A percentile compares a stretch with the other conserved stretches of the same genome.
These are phyloP conservation scores for Penicillium fuscoglaucum DNA, from an alignment of 2,329 filamentous ascomycete species.

Conservation along the genomic window DNA sequence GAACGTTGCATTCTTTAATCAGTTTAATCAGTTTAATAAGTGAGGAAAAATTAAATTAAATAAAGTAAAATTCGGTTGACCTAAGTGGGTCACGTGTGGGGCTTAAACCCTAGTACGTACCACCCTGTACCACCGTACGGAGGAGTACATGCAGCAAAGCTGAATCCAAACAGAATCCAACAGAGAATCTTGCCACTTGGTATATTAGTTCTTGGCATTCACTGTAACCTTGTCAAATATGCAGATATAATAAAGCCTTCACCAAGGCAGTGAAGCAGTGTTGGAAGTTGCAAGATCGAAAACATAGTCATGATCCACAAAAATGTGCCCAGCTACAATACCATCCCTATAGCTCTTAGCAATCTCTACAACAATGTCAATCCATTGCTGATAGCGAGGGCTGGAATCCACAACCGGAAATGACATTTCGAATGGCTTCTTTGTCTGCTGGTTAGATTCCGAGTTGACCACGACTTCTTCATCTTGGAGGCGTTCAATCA, in stretches of 20 bases:
- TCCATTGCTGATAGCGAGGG: background rate
- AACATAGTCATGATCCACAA: background rate
- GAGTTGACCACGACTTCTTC: too few species aligned
- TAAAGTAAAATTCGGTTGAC: background rate
- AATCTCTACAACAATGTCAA: background rate
- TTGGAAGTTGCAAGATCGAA: background rate
- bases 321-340: background rate
- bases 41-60: background rate
- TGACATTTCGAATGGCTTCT: too few species aligned
- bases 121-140: background rate
- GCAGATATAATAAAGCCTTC: background rate
- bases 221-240: background rate
- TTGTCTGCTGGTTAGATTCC: too few species aligned
- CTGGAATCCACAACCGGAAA: background rate
- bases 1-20: background rate
- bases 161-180: too few species aligned
- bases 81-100: background rate
- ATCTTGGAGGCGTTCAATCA: too few species aligned
- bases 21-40: background rate
- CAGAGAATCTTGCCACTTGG: background rate
- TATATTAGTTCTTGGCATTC: background rate
- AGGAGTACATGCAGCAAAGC: background rate
- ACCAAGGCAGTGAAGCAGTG: background rate
- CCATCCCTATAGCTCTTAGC: background rate
- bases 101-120: background rate